Base-by-base conservation (phyloP, 345 rosid genomes). In the Salix viminalis region DNA sequence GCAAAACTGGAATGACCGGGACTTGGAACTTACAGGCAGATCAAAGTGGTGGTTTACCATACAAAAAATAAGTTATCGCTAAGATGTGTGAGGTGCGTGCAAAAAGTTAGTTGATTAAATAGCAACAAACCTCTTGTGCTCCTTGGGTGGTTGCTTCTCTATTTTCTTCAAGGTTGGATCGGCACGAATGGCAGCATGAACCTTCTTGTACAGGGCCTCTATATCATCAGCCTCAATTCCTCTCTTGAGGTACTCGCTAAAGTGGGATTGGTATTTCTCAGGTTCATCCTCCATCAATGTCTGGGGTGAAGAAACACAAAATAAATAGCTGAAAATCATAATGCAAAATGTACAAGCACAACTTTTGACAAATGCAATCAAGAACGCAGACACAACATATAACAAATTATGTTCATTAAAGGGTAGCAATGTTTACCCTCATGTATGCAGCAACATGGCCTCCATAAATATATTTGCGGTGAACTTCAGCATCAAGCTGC, bases 401-500 rank as follows among this genome's bases (percentile, higher is more conserved):
- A 65, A 9, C 2, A 3, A 21, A 21, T 4, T 39, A n/a, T 41
- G 34, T 1, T 69, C 28, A 6, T 48, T 65, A 36, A 48, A 50
- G 65, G 36, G 36, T 48, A 65, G 74, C 24, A 46, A 44, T 48
- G 4, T 32, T 81, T 86, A 91, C 94, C 82, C 77, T 89, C 96
- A 94, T 92, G 85, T 94, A 94, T 42, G 90, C 71, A 39, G 91
- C 90, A 69, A 94, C 90, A 60, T 94, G 98, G 7, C 97, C 96
- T 67, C 96, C 96, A 46, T 75, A 91, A 36, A 94, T 85, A 71
- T 94, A 92, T 84, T 91, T 94, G 85, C 83, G 86, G 79, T 94
- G 98, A 83, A 86, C 85, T 67, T 92, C 98, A 62, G 87, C 90
- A 87, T 94, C 92, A n/a, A 94, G 97, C 77, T 89, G 93, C 62